phyloP scores from a whole-genome alignment of 2,329 filamentous ascomycete species.

The Emergomyces africanus region DNA sequence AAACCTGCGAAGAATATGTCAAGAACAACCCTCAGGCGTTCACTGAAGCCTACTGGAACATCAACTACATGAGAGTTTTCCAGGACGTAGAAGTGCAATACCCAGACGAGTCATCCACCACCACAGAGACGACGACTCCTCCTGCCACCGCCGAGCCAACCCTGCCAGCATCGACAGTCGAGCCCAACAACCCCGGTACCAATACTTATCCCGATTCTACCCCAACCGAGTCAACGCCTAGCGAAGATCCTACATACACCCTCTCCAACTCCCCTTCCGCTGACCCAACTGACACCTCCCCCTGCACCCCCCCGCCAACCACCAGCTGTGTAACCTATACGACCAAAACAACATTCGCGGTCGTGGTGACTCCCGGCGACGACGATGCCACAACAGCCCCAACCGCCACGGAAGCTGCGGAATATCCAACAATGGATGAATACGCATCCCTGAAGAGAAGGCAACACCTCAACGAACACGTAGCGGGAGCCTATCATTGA shows the following conservation, averaged over 20 bases:
- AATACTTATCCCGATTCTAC: neutral
- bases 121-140: neutral
- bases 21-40: constrained; percentile 55
- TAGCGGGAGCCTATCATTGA: neutral
- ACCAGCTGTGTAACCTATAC: neutral
- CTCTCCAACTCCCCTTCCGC: neutral
- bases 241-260: neutral
- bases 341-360: neutral
- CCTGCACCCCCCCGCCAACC: neutral
- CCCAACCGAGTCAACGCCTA: neutral
- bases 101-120: neutral
- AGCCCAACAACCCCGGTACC: neutral
- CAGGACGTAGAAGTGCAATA: constrained; percentile 14
- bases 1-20: constrained; percentile 58
- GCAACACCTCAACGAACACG: neutral
- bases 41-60: constrained; percentile 58
- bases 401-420: neutral
- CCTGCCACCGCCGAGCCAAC: neutral
- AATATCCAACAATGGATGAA: neutral
- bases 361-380: neutral
- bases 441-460: neutral
- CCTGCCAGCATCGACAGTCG: neutral
- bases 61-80: constrained; percentile 57
- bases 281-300: neutral
- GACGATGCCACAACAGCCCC: neutral